Evolutionary conservation across 805 yeast species (phyloP), one percentile per base, ranked within the genome.

Genomic region (Candida taoyuanica): DNA sequence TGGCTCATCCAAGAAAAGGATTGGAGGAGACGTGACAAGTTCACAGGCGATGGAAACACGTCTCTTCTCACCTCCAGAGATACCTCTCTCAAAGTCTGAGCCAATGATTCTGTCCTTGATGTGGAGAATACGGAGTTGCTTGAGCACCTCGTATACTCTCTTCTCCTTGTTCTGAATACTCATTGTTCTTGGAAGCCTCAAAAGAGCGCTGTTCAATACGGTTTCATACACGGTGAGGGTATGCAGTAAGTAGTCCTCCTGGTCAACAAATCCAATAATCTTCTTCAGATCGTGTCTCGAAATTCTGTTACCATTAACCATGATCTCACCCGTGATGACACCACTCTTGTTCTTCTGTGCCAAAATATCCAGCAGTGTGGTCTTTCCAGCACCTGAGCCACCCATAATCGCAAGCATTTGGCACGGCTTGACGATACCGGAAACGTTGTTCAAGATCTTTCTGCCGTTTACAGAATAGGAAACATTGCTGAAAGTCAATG

Each of bases 301-400:
- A 3, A 71, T 52, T 7, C 46, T 47, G 43, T 74, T 73, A 3
- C 98, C 98, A 59, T 93, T 93, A 17, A 88, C 75, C 49, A 70
- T 75, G 11, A 91, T 74, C 2, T 65, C 56, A n/a, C 96, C 97
- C 1, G 66, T 49, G 8, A 77, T 71, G 1, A 48, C 45, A 2
- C 98, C 98, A 24, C 79, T 71, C 55, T 91, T 93, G 55, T 79
- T 75, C 56, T 91, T 93, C 33, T 81, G 84, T 0, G 98, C 98
- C 39, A 93, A 65, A 42, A 93, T 88, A 56, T 93, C 98, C 36
- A 93, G 65, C 30, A 93, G 64, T 0, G 98, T 91, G 1, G 98
- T 91, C 58, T 93, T 93, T 36, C 98, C 98, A 12, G 98, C 98
- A 34, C 98, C 98, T 0, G 97, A 89, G 1, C 97, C 97, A 31